Evolutionary conservation across 2,329 filamentous ascomycete genomes (phyloP).

Genomic region (Chaetothyriales sp.): DNA sequence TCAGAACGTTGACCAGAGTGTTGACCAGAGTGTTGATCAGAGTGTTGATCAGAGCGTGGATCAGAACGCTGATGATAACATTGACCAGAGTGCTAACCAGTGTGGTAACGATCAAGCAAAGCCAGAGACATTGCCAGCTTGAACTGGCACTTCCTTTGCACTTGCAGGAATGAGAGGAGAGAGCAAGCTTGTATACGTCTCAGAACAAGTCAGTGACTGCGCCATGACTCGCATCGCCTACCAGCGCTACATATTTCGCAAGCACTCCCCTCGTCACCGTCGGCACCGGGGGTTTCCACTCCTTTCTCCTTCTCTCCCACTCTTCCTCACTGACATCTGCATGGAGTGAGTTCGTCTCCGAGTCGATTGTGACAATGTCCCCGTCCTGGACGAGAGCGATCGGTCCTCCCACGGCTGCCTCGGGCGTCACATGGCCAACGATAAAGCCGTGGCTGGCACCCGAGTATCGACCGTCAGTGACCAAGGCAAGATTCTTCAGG

Average conservation of each 20-base stretch:
- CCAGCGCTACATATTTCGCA: slow-evolving; percentile 77
- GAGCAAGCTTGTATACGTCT: neutral
- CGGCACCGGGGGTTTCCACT: slow-evolving; percentile 57
- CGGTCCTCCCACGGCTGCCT: slow-evolving; percentile 76
- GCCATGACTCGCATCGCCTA: slow-evolving; percentile 82
- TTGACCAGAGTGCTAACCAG: neutral
- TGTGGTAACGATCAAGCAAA: neutral
- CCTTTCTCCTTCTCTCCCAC: slow-evolving; percentile 45
- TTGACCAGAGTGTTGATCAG: neutral
- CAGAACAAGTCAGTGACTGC: slow-evolving; percentile 67
- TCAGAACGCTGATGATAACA: neutral
- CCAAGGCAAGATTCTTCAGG: slow-evolving; percentile 71
- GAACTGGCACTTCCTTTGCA: neutral
- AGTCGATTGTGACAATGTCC: slow-evolving; percentile 75
- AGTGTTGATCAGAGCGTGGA: no score
- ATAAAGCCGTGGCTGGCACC: slow-evolving; percentile 87
- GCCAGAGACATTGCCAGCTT: neutral
- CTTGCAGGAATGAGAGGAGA: no score
- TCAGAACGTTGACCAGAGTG: neutral
- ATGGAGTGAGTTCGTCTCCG: slow-evolving; percentile 54
- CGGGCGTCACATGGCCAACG: slow-evolving; percentile 81
- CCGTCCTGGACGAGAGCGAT: slow-evolving; percentile 70
- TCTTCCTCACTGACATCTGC: slow-evolving; percentile 62
- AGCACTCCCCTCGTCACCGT: slow-evolving; percentile 67
- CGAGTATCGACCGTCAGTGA: slow-evolving; percentile 81